Percentiles rank a stretch among this genome's conserved stretches.
Conservation (phyloP, 352 stramenopile species). For the Pseudoperonospora humuli region DNA sequence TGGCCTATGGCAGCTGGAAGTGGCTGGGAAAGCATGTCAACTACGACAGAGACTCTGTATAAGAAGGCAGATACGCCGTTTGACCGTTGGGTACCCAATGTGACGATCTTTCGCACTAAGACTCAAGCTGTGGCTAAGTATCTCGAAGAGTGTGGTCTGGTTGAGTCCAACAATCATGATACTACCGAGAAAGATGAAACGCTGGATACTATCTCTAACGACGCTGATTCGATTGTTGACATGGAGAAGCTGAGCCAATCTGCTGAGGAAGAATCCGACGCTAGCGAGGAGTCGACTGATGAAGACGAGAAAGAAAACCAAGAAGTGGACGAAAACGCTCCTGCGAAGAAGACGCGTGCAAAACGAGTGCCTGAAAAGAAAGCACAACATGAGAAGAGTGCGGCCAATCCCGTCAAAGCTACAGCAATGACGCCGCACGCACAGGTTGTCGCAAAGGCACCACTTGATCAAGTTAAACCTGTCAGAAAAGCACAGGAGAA, state of each 20-base stretch:
- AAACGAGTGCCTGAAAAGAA: slow-evolving; percentile 6
- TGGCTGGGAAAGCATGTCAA: slow-evolving; percentile 56
- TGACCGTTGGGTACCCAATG: slow-evolving; percentile 58
- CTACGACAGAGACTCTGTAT: slow-evolving; percentile 45
- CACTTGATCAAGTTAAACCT: background rate
- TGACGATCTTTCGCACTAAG: slow-evolving; percentile 69
- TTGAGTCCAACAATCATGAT: slow-evolving; percentile 2
- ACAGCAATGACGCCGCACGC: slow-evolving; percentile 2
- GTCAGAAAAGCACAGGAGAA: background rate
- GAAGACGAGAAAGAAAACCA: slow-evolving; percentile 12
- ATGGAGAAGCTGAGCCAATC: slow-evolving; percentile 11
- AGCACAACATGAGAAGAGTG: background rate
- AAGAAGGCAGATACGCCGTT: slow-evolving; percentile 60
- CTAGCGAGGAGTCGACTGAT: slow-evolving; percentile 2
- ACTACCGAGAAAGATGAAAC: slow-evolving; percentile 6
- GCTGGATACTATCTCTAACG: background rate
- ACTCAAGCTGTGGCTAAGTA: slow-evolving; percentile 52
- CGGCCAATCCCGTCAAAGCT: slow-evolving; percentile 1
- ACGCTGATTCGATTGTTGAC: slow-evolving; percentile 18
- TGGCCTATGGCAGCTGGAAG: slow-evolving; percentile 44
- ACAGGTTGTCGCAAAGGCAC: background rate
- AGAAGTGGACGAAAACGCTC: slow-evolving; percentile 13
- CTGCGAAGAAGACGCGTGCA: background rate
- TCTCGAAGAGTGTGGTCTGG: slow-evolving; percentile 30
- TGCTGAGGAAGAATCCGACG: slow-evolving; percentile 4